Conservation (phyloP, 73 alveolate genomes). For the Vitrella brassicaformis region DNA sequence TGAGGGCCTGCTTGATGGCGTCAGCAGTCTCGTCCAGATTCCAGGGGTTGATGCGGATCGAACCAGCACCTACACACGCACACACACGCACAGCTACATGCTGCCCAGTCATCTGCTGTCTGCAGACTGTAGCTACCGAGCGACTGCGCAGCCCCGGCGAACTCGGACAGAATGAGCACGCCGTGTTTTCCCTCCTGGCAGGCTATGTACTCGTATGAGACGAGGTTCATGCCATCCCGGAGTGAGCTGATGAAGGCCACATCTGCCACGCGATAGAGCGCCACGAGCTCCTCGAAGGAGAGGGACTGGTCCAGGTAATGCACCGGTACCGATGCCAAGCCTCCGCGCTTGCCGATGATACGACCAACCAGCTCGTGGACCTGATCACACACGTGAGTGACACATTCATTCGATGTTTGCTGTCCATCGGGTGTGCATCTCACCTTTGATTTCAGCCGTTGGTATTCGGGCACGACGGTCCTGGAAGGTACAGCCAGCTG, state of each 20-base stretch:
- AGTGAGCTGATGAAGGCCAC: constrained; percentile 23
- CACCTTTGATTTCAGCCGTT: background rate
- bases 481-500: constrained; percentile 22
- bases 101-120: background rate
- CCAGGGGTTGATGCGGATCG: constrained; percentile 21
- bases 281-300: constrained; percentile 7
- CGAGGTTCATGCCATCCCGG: constrained; percentile 30
- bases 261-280: constrained; percentile 23
- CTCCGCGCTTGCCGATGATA: background rate
- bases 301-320: constrained; percentile 9
- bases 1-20: constrained; percentile 13
- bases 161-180: constrained; percentile 17
- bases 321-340: constrained; percentile 3
- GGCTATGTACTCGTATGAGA: constrained; percentile 24
- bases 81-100: too few species aligned
- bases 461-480: constrained; percentile 14
- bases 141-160: constrained; percentile 33
- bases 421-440: too few species aligned
- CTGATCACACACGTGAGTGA: too few species aligned
- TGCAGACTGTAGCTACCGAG: background rate
- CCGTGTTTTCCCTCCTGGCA: constrained; percentile 18
- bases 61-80: constrained; percentile 19
- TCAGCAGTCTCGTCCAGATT: constrained; percentile 2
- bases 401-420: too few species aligned
- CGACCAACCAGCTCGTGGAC: constrained; percentile 22